phyloP scores from a whole-genome alignment of 1,284 basidiomycete genomes.

The Moesziomyces aphidis region DNA sequence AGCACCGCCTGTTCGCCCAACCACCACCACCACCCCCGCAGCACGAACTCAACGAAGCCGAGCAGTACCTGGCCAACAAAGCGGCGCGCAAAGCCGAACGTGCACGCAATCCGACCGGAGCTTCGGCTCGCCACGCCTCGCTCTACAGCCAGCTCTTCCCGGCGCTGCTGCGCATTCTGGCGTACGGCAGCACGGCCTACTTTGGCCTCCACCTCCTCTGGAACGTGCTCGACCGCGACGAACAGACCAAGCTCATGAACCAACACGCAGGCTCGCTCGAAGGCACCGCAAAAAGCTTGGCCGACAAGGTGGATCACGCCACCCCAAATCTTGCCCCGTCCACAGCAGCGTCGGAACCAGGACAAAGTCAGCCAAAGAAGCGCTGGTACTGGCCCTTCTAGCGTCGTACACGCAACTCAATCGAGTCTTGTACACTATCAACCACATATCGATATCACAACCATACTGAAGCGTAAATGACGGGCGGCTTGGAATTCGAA shows the following conservation, averaged over 20 bases:
- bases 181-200: slow-evolving; percentile 62
- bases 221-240: slow-evolving; percentile 53
- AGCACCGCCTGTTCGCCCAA: slow-evolving; percentile 3
- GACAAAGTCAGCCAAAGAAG: slow-evolving; percentile 4
- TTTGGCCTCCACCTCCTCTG: slow-evolving; percentile 64
- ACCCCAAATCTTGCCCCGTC: slow-evolving; percentile 1
- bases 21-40: slow-evolving; percentile 7
- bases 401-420: background rate
- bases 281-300: slow-evolving; percentile 29
- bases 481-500: no score
- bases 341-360: background rate
- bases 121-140: slow-evolving; percentile 49
- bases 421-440: slow-evolving; percentile 4
- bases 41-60: slow-evolving; percentile 39
- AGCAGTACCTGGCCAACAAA: slow-evolving; percentile 40
- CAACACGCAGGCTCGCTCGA: slow-evolving; percentile 36
- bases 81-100: slow-evolving; percentile 23
- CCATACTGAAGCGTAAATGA: background rate
- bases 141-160: slow-evolving; percentile 62
- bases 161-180: slow-evolving; percentile 60
- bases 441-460: background rate
- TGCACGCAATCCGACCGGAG: slow-evolving; percentile 15
- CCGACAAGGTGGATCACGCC: slow-evolving; percentile 20
- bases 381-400: slow-evolving; percentile 38
- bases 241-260: slow-evolving; percentile 45